These are phyloP conservation scores for Arxiozyma bovina DNA, from an alignment of 1,139 yeast genomes.

Conservation along the genomic window DNA sequence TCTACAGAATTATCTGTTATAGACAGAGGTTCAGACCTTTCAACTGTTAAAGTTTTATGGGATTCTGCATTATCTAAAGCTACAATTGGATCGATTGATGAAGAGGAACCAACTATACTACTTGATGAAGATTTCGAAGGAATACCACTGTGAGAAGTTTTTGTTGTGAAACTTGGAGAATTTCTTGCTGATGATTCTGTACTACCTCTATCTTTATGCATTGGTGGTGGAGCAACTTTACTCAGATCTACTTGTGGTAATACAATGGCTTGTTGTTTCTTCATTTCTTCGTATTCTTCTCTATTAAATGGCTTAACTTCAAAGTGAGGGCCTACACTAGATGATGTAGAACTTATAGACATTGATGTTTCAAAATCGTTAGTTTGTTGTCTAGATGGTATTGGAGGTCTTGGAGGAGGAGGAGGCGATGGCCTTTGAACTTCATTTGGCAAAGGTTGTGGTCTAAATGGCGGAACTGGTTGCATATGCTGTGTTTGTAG, in stretches of 20 bases:
- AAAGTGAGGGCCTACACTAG: conserved; percentile 9
- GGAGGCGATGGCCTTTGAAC: not conserved
- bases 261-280: conserved; percentile 8
- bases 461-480: conserved; percentile 7
- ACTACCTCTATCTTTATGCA: conserved; percentile 19
- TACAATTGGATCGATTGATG: not conserved
- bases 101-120: not conserved
- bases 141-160: not conserved
- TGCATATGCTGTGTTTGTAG: conserved; percentile 5
- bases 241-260: conserved; percentile 14
- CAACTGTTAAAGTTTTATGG: too few relatives aligned
- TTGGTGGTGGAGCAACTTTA: conserved; percentile 26
- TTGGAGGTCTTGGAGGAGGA: conserved; percentile 1
- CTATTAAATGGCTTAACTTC: conserved; percentile 21
- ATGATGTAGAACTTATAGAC: not conserved
- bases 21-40: not conserved
- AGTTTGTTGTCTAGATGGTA: conserved; percentile 1
- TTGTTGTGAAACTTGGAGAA: not conserved
- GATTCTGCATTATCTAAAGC: not conserved
- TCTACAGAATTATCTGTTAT: not conserved
- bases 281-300: conserved; percentile 15
- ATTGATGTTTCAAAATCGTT: not conserved
- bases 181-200: not conserved
- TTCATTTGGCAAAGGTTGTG: not conserved
- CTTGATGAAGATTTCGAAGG: not conserved